Evolutionary conservation across 2,329 filamentous ascomycete genomes (phyloP).

Genomic region (Chaetomiaceae sp.): DNA sequence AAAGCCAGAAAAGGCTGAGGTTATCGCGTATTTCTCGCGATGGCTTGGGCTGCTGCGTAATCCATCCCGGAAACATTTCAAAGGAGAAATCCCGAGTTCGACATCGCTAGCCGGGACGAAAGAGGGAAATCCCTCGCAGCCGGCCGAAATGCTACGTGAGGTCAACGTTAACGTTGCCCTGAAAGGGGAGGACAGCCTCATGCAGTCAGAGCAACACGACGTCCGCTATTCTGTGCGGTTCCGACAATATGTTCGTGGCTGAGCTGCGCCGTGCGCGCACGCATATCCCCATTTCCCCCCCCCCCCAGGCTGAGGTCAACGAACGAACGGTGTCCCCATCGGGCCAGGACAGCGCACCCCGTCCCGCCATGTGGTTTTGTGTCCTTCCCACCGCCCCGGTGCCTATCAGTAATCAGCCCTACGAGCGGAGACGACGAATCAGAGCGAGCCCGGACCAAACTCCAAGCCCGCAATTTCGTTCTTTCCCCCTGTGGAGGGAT

Average conservation of each 20-base stretch:
- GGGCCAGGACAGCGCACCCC: neutral
- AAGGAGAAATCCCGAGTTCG: neutral
- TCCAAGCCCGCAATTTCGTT: slow-evolving; percentile 1
- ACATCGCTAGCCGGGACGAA: neutral
- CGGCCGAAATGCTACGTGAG: slow-evolving; percentile 4
- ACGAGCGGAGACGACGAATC: slow-evolving; percentile 13
- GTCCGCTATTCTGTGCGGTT: neutral
- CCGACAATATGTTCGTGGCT: slow-evolving; percentile 17
- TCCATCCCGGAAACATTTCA: neutral
- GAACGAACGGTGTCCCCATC: slow-evolving; percentile 3
- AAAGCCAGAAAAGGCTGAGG: neutral
- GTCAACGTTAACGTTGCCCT: slow-evolving; percentile 12
- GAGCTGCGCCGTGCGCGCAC: slow-evolving; percentile 5
- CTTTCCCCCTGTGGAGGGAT: neutral
- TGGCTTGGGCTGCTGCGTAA: slow-evolving; percentile 1
- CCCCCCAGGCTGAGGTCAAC: too few relatives aligned
- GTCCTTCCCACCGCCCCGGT: neutral
- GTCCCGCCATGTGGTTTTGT: slow-evolving; percentile 7
- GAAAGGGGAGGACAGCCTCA: neutral
- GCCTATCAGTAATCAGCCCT: slow-evolving; percentile 16
- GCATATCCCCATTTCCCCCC: too few relatives aligned
- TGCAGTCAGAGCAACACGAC: slow-evolving; percentile 10
- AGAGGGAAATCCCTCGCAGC: neutral
- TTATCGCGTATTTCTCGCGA: neutral
- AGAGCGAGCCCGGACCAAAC: neutral